phyloP scores from a whole-genome alignment of 164 flowering plant species.

The Aristolochia californica region DNA sequence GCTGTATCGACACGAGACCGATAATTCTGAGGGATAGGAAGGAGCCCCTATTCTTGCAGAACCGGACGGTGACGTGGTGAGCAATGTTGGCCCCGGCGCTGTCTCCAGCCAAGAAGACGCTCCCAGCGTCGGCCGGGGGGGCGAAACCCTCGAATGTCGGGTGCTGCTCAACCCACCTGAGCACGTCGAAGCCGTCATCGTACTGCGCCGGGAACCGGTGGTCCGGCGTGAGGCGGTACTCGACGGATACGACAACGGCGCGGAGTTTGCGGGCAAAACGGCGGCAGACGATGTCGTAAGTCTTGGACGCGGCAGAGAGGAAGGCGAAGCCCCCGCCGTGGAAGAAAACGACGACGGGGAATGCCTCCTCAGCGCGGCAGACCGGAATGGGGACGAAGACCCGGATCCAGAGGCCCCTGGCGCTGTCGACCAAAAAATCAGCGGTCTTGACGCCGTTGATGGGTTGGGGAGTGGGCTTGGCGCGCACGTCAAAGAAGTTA shows the following conservation, averaged over 20 bases:
- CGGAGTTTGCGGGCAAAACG: constrained; percentile 22
- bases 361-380: constrained; percentile 14
- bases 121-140: neutral
- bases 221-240: constrained; percentile 50
- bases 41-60: constrained; percentile 33
- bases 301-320: constrained; percentile 17
- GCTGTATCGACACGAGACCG: constrained; percentile 58
- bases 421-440: constrained; percentile 52
- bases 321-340: constrained; percentile 22
- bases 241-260: constrained; percentile 28
- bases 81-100: neutral
- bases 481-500: constrained; percentile 67
- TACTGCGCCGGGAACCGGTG: constrained; percentile 42
- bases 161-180: constrained; percentile 27
- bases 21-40: constrained; percentile 43
- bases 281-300: constrained; percentile 25
- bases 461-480: constrained; percentile 50
- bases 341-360: constrained; percentile 31
- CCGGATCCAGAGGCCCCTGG: constrained; percentile 38
- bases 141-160: constrained; percentile 15
- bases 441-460: constrained; percentile 70
- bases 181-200: constrained; percentile 31
- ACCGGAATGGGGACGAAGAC: constrained; percentile 42
- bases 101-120: neutral
- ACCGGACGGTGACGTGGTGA: neutral